These are phyloP conservation scores for Penicillium parvum DNA, from an alignment of 495 filamentous ascomycete species.

Conservation along the genomic window DNA sequence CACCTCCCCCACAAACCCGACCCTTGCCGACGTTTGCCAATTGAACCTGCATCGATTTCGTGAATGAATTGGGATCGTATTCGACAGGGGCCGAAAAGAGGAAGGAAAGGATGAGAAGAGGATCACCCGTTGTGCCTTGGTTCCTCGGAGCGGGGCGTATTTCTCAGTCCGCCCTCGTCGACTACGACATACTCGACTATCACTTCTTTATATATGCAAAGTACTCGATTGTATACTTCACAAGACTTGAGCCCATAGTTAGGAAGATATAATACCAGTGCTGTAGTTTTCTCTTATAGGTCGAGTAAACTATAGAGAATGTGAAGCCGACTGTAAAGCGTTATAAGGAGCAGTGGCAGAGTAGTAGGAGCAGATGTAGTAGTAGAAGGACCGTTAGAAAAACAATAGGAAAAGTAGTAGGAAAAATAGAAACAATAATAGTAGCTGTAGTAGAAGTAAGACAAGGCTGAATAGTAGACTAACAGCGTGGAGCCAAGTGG, in stretches of 20 bases:
- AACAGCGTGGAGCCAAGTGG: too few species aligned
- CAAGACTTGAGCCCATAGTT: too few species aligned
- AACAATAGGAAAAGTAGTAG: neutral
- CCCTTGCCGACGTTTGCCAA: constrained; percentile 6
- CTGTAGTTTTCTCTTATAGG: too few species aligned
- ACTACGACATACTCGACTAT: constrained; percentile 6
- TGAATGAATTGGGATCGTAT: constrained; percentile 4
- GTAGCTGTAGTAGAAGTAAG: too few species aligned
- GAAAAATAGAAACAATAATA: too few species aligned
- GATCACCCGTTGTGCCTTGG: constrained; percentile 17
- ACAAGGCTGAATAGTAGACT: too few species aligned
- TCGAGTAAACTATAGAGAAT: too few species aligned
- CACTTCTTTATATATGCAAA: constrained; percentile 3
- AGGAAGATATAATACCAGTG: too few species aligned
- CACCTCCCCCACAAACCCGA: constrained; percentile 5
- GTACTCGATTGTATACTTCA: too few species aligned
- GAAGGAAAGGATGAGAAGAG: constrained; percentile 5
- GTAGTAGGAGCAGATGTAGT: too few species aligned
- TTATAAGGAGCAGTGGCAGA: too few species aligned
- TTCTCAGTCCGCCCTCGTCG: constrained; percentile 24
- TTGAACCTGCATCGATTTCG: constrained; percentile 11
- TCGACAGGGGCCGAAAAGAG: constrained; percentile 3
- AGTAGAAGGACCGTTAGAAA: neutral
- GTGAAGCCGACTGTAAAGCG: too few species aligned
- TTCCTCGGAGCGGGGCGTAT: constrained; percentile 25